Evolutionary conservation across 495 filamentous ascomycete genomes (phyloP).

Genomic region (Podospora pseudoanserina): DNA sequence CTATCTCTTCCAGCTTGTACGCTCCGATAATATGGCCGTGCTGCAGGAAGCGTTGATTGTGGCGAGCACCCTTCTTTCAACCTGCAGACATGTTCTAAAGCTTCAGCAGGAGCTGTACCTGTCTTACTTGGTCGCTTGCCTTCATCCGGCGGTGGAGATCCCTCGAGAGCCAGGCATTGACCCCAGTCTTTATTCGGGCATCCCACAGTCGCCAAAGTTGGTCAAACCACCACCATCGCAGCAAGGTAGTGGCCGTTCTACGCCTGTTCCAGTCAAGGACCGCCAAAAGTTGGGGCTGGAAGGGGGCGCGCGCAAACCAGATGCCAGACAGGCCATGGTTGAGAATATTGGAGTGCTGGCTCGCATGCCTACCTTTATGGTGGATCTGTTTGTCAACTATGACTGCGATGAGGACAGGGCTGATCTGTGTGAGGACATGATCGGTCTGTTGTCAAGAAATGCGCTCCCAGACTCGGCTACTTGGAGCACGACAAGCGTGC

Average conservation of each 20-base stretch:
- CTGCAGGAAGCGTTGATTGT: slow-evolving; percentile 89
- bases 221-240: slow-evolving; percentile 79
- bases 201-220: slow-evolving; percentile 84
- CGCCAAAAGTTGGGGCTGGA: slow-evolving; percentile 91
- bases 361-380: slow-evolving; percentile 88
- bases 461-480: slow-evolving; percentile 96
- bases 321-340: slow-evolving; percentile 97
- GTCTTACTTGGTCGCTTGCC: slow-evolving; percentile 88
- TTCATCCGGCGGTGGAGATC: slow-evolving; percentile 89
- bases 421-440: slow-evolving; percentile 92
- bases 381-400: slow-evolving; percentile 96
- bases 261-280: slow-evolving; percentile 90
- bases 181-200: slow-evolving; percentile 86
- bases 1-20: slow-evolving; percentile 92
- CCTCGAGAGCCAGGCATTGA: slow-evolving; percentile 87
- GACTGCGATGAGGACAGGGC: slow-evolving; percentile 91
- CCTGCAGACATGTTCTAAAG: slow-evolving; percentile 88
- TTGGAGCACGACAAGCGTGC: slow-evolving; percentile 98
- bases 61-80: slow-evolving; percentile 83
- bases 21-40: slow-evolving; percentile 92
- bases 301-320: slow-evolving; percentile 84
- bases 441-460: slow-evolving; percentile 87
- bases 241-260: slow-evolving; percentile 75
- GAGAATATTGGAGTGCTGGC: slow-evolving; percentile 90
- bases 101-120: slow-evolving; percentile 96